Percentiles rank a stretch among this genome's conserved stretches.
These are phyloP conservation scores for Ceratobasidium sp. DNA, from an alignment of 1,284 basidiomycete genomes.

Conservation along the genomic window DNA sequence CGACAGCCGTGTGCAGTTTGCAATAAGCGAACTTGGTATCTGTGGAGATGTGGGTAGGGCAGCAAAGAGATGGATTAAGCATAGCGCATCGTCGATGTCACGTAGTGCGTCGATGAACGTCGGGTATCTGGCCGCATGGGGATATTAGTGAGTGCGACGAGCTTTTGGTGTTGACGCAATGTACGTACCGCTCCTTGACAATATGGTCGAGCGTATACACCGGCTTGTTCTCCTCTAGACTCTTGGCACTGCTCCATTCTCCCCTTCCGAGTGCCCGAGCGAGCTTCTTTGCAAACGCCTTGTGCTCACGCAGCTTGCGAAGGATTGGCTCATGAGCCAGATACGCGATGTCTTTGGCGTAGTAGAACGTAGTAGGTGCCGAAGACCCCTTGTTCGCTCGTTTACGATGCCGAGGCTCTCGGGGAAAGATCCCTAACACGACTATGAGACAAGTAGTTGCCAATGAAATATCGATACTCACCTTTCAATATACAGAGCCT, in stretches of 20 bases:
- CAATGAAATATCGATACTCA: slow-evolving; percentile 56
- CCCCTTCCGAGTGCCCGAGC: slow-evolving; percentile 92
- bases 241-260: slow-evolving; percentile 97
- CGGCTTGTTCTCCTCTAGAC: slow-evolving; percentile 92
- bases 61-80: slow-evolving; percentile 94
- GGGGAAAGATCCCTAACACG: slow-evolving; percentile 90
- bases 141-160: neutral
- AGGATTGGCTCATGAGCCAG: slow-evolving; percentile 97
- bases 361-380: slow-evolving; percentile 98
- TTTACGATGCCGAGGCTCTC: slow-evolving; percentile 93
- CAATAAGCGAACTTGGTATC: slow-evolving; percentile 86
- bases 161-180: slow-evolving; percentile 42
- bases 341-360: slow-evolving; percentile 98
- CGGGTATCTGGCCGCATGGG: slow-evolving; percentile 77
- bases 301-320: slow-evolving; percentile 96
- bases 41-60: slow-evolving; percentile 86
- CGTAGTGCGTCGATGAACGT: slow-evolving; percentile 96
- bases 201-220: slow-evolving; percentile 94
- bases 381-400: slow-evolving; percentile 98
- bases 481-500: slow-evolving; percentile 98
- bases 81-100: slow-evolving; percentile 97
- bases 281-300: slow-evolving; percentile 98
- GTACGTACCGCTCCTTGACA: slow-evolving; percentile 89
- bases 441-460: slow-evolving; percentile 21
- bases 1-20: slow-evolving; percentile 91